Evolutionary conservation across 2,329 filamentous ascomycete species (phyloP).

Genomic region (Colletotrichum plurivorum): DNA sequence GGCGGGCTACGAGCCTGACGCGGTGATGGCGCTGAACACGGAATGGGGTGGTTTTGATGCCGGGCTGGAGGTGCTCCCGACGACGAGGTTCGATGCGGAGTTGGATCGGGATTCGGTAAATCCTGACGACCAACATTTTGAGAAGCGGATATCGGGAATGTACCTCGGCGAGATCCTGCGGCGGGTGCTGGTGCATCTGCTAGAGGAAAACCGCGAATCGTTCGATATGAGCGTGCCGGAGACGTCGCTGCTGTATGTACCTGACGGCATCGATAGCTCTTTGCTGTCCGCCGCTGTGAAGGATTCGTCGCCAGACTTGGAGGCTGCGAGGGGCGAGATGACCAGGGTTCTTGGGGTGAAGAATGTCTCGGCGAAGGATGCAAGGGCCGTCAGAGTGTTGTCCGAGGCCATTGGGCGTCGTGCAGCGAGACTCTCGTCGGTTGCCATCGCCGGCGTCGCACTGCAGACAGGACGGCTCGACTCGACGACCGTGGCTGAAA

Average conservation of each 20-base stretch:
- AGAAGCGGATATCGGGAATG: slow-evolving; percentile 87
- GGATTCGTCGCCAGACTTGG: slow-evolving; percentile 67
- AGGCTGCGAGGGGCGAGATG: slow-evolving; percentile 58
- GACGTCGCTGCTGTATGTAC: slow-evolving; percentile 62
- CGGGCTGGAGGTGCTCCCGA: slow-evolving; percentile 76
- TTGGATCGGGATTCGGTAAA: slow-evolving; percentile 79
- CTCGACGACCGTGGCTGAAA: not conserved
- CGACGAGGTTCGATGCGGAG: slow-evolving; percentile 76
- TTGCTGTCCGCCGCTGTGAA: slow-evolving; percentile 75
- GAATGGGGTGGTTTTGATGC: slow-evolving; percentile 90
- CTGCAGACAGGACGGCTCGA: slow-evolving; percentile 41
- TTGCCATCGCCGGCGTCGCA: slow-evolving; percentile 43
- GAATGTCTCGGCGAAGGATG: slow-evolving; percentile 66
- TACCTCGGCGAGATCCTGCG: slow-evolving; percentile 84
- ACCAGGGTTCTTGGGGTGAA: slow-evolving; percentile 57
- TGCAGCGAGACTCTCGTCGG: slow-evolving; percentile 43
- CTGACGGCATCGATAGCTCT: slow-evolving; percentile 79
- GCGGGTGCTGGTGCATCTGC: slow-evolving; percentile 68
- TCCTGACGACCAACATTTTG: slow-evolving; percentile 84
- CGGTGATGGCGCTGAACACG: slow-evolving; percentile 83
- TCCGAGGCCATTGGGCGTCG: slow-evolving; percentile 51
- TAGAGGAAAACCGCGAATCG: slow-evolving; percentile 27
- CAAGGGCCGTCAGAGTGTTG: slow-evolving; percentile 72
- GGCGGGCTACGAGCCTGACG: slow-evolving; percentile 1
- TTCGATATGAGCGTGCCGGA: slow-evolving; percentile 29